Evolutionary conservation across 2,329 filamentous ascomycete species (phyloP).

Genomic region (Sarocladium kiliense): DNA sequence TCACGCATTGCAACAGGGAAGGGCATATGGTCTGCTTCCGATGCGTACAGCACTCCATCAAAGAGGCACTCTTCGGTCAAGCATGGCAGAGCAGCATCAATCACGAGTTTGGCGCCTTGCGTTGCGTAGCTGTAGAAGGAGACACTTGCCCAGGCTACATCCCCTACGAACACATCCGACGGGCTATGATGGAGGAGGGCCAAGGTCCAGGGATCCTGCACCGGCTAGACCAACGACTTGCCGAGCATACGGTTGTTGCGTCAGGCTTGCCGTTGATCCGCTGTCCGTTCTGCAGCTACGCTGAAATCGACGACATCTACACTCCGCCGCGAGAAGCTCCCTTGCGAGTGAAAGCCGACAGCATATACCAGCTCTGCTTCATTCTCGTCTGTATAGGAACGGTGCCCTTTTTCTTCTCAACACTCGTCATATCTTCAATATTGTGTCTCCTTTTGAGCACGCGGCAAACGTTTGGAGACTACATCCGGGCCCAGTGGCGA

Average conservation of each 20-base stretch:
- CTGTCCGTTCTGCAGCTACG: constrained; percentile 89
- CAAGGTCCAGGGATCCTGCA: constrained; percentile 66
- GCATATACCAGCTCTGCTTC: constrained; percentile 42
- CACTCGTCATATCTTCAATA: constrained; percentile 43
- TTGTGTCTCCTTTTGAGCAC: constrained; percentile 39
- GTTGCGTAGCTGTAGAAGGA: constrained; percentile 72
- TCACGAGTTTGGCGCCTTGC: constrained; percentile 64
- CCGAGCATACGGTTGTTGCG: constrained; percentile 68
- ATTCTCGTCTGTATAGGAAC: constrained; percentile 48
- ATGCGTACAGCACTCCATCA: constrained; percentile 76
- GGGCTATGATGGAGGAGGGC: constrained; percentile 65
- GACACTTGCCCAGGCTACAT: constrained; percentile 72
- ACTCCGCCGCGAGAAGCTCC: constrained; percentile 48
- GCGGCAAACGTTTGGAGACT: constrained; percentile 35
- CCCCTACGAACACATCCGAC: constrained; percentile 61
- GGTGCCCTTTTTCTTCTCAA: constrained; percentile 50
- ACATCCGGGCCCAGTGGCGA: constrained; percentile 42
- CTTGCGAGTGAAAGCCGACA: constrained; percentile 52
- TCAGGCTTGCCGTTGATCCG: constrained; percentile 71
- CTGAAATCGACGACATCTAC: constrained; percentile 77
- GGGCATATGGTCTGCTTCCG: constrained; percentile 74
- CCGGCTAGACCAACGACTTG: constrained; percentile 74
- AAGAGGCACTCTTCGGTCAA: constrained; percentile 88
- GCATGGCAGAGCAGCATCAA: constrained; percentile 82
- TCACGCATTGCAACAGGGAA: constrained; percentile 63